Base-by-base conservation (phyloP, 2,329 filamentous ascomycete species). In the Arthrobotrys musiformis region DNA sequence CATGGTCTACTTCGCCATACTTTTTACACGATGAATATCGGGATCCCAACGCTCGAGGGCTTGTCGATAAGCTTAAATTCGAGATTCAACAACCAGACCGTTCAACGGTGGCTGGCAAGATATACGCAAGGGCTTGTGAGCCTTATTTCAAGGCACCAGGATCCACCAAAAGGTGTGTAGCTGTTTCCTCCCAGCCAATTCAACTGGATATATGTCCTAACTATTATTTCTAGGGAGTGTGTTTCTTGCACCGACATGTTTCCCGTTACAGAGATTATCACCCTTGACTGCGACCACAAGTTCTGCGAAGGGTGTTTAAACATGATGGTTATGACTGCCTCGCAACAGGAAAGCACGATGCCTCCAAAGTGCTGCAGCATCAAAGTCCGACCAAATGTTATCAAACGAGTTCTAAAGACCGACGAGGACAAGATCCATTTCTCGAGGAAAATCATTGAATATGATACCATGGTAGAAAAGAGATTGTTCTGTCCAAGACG, bases 211-310 rank as follows among this genome's bases (percentile, higher is more conserved):
- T 26, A 50, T 22, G 50, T 50, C 26, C 48, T 64, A 61, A 64
- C 44, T 22, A n/a, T 26, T 6, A 30, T 1, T 3, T 56, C 24
- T 50, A 78, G 73, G 26, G 73, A 78, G n/a, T 78, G 73, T 24
- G 26, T 72, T 33, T 64, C 73, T 33, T 78, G 73, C 35, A 72
- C 64, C n/a, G 73, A 78, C 17, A 68, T 72, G 73, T 72, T 67
- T 50, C 48, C 56, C 2, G 67, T 70, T 3, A 70, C 52, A 4
- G 60, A 78, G 22, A 64, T 72, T 11, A 37, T 78, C 24, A 66
- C 60, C 2, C 28, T 76, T 1, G 64, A 70, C 15, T 78, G 73
- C 61, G 13, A 62, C 30, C 73, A 78, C 44, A 52, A 37, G 13
- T 78, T 26, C 19, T 78, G 73, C 66, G 67, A 72, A 54, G n/a